Evolutionary conservation across 306 rosid genomes (phyloP), one percentile per base, ranked within the genome.

Genomic region (Sechiopsis laciniata): DNA sequence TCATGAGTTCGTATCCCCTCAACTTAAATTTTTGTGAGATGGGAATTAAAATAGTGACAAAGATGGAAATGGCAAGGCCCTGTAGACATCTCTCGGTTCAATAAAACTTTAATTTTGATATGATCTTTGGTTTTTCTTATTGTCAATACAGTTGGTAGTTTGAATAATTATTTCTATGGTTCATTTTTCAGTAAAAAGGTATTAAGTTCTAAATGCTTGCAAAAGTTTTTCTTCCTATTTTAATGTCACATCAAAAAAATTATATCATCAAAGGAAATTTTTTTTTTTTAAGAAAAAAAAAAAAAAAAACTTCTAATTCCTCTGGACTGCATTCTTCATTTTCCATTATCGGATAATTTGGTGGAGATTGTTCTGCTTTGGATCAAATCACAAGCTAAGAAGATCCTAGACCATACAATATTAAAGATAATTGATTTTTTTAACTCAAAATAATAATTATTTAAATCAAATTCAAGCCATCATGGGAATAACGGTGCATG

Each of bases 191-290:
- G 3, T 32, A 32, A 32, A 32, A 4, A 32, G 37, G 37, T 6
- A 45, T 42, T 19, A 19, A 45, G 46, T 10, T 62, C 19, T 20
- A 21, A 67, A 67, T 67, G 35, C 72, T 42, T 42, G 55, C 4
- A 67, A 32, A 3, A 62, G 8, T 6, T 67, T 67, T 46, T 48
- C 40, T 22, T 68, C n/a, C 32, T 68, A 68, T 68, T 42, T 68
- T 68, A 21, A 48, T 48, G 73, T 68, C 73, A 68, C 73, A 50
- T 68, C 73, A 50, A 68, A 42, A 68, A 32, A 57, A 68, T 68
- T 48, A 20, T 20, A 67, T 12, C 55, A 67, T 20, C 46, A 10
- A 4, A 12, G 72, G 37, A 14, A 16, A 32, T n/a, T n/a, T n/a
- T n/a, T n/a, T n/a, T 13, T n/a, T 26, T 26, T 26, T 1, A 55